Evolutionary conservation across 139 green algal species (phyloP).

Genomic region (Chlorella sp.): DNA sequence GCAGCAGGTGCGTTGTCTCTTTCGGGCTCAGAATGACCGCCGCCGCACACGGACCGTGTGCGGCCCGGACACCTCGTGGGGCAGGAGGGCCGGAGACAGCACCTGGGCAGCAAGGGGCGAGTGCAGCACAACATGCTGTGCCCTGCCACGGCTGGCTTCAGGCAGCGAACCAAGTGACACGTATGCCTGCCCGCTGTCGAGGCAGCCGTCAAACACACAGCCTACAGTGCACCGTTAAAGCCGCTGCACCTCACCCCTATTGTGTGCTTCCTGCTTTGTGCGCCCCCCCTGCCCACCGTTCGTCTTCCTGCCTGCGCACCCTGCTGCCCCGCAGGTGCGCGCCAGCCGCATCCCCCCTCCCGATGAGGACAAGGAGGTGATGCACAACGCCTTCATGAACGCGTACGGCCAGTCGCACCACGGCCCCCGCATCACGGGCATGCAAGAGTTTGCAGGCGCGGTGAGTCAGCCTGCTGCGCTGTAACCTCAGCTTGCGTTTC

Average conservation of each 20-base stretch:
- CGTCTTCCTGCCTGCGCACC: neutral
- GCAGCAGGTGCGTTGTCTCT: too few relatives aligned
- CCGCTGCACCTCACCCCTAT: neutral
- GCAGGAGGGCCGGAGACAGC: too few relatives aligned
- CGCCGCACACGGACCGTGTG: too few relatives aligned
- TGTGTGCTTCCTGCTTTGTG: neutral
- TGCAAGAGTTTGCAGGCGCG: constrained; percentile 62
- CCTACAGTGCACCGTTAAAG: neutral
- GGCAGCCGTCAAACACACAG: too few relatives aligned
- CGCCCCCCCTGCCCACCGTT: too few relatives aligned
- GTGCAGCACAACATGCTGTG: too few relatives aligned
- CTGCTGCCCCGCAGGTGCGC: neutral
- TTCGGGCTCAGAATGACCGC: too few relatives aligned
- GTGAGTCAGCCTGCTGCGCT: constrained; percentile 15
- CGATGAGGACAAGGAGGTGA: constrained; percentile 49
- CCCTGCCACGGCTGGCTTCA: too few relatives aligned
- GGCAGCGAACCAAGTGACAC: too few relatives aligned
- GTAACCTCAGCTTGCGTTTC: neutral
- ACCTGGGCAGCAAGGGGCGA: too few relatives aligned
- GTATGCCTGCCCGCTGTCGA: too few relatives aligned
- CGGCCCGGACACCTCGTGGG: too few relatives aligned
- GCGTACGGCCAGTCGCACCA: constrained; percentile 48
- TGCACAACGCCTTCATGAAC: constrained; percentile 42
- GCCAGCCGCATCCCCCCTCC: constrained; percentile 18
- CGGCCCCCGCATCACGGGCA: constrained; percentile 38